Evolutionary conservation across 192 early-diverging fungal genomes (phyloP).

Genomic region (Backusella psychrophila): DNA sequence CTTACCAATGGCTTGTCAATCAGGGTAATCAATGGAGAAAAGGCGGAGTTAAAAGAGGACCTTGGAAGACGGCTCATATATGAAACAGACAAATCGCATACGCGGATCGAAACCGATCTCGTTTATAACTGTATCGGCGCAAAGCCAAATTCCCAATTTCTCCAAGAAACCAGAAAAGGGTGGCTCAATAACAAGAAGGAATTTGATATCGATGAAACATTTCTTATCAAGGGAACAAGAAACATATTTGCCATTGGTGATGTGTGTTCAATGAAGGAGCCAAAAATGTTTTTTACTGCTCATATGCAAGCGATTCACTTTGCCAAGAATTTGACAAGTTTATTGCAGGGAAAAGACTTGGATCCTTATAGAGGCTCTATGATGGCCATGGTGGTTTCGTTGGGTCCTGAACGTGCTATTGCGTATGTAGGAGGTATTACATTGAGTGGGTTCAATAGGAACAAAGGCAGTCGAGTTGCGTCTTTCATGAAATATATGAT

Average conservation of each 20-base stretch:
- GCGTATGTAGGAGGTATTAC: conserved; percentile 5
- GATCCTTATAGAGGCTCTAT: background rate
- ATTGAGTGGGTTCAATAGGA: conserved; percentile 2
- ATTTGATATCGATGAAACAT: background rate
- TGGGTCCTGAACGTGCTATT: conserved; percentile 14
- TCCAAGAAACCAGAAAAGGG: background rate
- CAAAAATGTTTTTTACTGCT: conserved; percentile 23
- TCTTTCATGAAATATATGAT: background rate
- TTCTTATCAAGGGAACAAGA: background rate
- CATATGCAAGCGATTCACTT: conserved; percentile 24
- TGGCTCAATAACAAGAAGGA: conserved; percentile 13
- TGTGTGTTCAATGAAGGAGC: background rate
- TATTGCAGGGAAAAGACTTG: background rate
- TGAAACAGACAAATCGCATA: conserved; percentile 5
- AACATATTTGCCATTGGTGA: conserved; percentile 15
- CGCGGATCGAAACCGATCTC: conserved; percentile 5
- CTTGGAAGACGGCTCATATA: background rate
- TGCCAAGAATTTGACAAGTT: background rate
- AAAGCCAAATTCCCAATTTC: conserved; percentile 14
- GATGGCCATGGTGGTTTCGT: background rate
- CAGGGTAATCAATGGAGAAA: conserved; percentile 6
- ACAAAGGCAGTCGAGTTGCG: conserved; percentile 1
- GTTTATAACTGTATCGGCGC: conserved; percentile 6
- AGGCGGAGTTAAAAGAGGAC: background rate
- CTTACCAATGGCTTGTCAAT: background rate